Conservation (phyloP, 2,329 filamentous ascomycete genomes). For the Trichothecium sympodiale region DNA sequence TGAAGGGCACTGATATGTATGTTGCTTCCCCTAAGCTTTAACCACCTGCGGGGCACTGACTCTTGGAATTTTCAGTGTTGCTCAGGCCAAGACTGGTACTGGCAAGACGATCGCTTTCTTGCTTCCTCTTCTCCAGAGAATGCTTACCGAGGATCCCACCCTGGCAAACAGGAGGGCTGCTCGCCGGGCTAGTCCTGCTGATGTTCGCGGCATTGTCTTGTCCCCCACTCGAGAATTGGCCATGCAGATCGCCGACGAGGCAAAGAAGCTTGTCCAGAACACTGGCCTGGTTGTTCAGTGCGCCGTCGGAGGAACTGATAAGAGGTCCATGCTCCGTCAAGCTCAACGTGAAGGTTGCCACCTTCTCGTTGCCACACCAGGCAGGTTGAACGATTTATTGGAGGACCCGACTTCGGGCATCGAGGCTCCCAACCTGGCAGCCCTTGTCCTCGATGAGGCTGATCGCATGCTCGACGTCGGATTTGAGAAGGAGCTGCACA, state of each 20-base stretch:
- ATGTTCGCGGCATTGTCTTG: constrained; percentile 60
- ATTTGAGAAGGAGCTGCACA: constrained; percentile 54
- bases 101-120: constrained; percentile 95
- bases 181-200: constrained; percentile 32
- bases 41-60: not conserved
- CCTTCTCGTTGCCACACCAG: constrained; percentile 81
- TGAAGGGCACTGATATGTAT: constrained; percentile 76
- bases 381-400: constrained; percentile 74
- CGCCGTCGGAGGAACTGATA: constrained; percentile 88
- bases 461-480: constrained; percentile 98
- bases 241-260: constrained; percentile 72
- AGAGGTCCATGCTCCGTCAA: constrained; percentile 52
- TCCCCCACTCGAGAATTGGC: constrained; percentile 75
- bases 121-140: constrained; percentile 71
- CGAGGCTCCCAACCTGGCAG: constrained; percentile 70
- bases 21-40: constrained; percentile 18
- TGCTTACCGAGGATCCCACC: constrained; percentile 52
- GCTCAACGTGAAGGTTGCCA: constrained; percentile 74
- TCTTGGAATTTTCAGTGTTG: constrained; percentile 44
- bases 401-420: constrained; percentile 53
- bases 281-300: constrained; percentile 59
- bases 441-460: constrained; percentile 91
- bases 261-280: constrained; percentile 49
- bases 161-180: constrained; percentile 37
- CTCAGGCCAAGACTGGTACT: constrained; percentile 93